phyloP scores from a whole-genome alignment of 139 green algal species.

The Raphidocelis subcapitata region DNA sequence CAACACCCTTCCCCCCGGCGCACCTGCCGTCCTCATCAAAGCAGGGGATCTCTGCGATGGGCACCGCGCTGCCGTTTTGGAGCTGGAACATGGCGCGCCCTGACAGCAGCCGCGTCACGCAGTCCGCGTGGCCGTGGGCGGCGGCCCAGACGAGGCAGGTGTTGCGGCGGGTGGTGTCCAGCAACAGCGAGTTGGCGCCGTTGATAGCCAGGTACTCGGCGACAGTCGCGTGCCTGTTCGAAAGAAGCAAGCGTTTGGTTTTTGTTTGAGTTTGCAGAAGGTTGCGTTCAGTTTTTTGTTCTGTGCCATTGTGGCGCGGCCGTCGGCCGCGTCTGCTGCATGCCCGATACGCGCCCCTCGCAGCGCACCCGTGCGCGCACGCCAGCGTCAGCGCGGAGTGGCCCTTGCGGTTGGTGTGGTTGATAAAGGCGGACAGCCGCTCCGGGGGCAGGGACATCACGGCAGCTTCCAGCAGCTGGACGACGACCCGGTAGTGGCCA shows the following conservation, averaged over 20 bases:
- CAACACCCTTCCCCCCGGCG: too few species aligned
- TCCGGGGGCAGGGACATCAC: constrained; percentile 41
- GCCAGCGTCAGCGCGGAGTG: constrained; percentile 52
- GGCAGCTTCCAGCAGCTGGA: constrained; percentile 48
- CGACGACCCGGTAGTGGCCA: constrained; percentile 49
- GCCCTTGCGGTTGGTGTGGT: constrained; percentile 48
- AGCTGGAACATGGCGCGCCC: constrained; percentile 10
- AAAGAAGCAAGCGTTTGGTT: background rate
- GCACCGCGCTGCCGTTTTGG: constrained; percentile 13
- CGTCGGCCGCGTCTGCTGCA: background rate
- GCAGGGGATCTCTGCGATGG: constrained; percentile 43
- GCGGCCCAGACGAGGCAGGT: constrained; percentile 52
- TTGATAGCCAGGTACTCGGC: constrained; percentile 52
- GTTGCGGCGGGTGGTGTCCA: constrained; percentile 45
- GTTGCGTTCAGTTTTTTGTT: background rate
- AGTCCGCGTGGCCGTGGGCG: constrained; percentile 43
- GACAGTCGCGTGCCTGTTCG: constrained; percentile 43
- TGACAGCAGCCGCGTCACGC: constrained; percentile 43
- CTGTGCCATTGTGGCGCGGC: background rate
- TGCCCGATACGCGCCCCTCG: background rate
- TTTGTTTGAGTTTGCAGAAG: background rate
- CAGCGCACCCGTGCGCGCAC: constrained; percentile 52
- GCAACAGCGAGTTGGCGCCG: constrained; percentile 43
- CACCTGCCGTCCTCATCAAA: constrained; percentile 27
- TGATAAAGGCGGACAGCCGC: constrained; percentile 39